phyloP scores from a whole-genome alignment of 1,139 yeast species.

The Petasospora rhodanensis region DNA sequence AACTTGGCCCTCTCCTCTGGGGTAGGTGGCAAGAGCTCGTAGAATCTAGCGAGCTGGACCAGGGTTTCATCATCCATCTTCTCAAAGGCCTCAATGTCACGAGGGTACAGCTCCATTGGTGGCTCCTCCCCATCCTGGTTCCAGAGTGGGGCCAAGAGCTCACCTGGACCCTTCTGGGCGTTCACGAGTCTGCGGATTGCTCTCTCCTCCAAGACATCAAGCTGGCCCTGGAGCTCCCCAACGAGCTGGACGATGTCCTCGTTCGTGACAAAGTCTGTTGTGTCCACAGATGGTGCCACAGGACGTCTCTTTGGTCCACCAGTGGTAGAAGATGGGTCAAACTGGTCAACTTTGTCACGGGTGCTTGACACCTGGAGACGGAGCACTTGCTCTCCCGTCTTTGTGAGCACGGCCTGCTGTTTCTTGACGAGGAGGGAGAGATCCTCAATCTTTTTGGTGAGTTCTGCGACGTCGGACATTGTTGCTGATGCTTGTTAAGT shows the following conservation, averaged over 20 bases:
- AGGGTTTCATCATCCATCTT: constrained; percentile 40
- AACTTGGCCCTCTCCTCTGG: constrained; percentile 43
- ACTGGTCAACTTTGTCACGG: constrained; percentile 29
- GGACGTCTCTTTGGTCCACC: constrained; percentile 11
- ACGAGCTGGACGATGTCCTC: constrained; percentile 83
- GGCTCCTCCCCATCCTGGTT: constrained; percentile 76
- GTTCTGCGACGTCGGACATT: too few species aligned
- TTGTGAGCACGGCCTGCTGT: constrained; percentile 42
- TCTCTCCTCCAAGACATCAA: constrained; percentile 67
- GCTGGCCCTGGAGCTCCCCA: constrained; percentile 83
- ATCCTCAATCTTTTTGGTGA: constrained; percentile 42
- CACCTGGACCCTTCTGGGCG: constrained; percentile 35
- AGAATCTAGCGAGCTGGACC: constrained; percentile 58
- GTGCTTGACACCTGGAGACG: constrained; percentile 56
- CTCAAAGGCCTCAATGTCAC: constrained; percentile 50
- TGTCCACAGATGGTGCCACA: constrained; percentile 35
- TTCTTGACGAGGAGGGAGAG: constrained; percentile 46
- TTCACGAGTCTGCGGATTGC: constrained; percentile 57
- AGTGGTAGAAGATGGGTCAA: constrained; percentile 25
- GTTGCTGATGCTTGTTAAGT: too few species aligned
- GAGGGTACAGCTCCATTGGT: constrained; percentile 50
- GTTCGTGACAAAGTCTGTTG: constrained; percentile 64
- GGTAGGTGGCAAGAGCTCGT: constrained; percentile 58
- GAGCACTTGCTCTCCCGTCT: constrained; percentile 76
- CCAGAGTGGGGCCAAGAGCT: constrained; percentile 49